phyloP scores from a whole-genome alignment of 2,329 filamentous ascomycete genomes.

The Colletotrichum lini region DNA sequence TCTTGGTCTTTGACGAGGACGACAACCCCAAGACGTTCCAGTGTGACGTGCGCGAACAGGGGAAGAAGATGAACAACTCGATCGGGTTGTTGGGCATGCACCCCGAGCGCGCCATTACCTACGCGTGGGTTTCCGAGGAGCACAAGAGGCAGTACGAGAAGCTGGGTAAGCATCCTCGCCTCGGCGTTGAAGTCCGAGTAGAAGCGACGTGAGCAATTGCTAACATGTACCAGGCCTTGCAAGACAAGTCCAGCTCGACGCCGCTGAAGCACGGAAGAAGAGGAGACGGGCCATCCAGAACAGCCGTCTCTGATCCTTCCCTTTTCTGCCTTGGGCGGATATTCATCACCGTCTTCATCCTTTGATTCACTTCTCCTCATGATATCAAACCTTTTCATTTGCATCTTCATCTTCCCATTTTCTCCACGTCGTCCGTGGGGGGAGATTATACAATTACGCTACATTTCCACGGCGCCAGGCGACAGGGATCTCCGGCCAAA shows the following conservation, averaged over 20 bases:
- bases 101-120: constrained; percentile 52
- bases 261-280: constrained; percentile 40
- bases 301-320: constrained; percentile 28
- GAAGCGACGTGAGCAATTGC: not conserved
- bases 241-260: constrained; percentile 42
- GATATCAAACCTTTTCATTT: constrained; percentile 30
- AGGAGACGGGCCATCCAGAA: constrained; percentile 40
- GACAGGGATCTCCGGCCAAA: not conserved
- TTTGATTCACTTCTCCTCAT: constrained; percentile 6
- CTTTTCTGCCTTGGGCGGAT: not conserved
- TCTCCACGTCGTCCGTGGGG: too few species aligned
- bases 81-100: constrained; percentile 51
- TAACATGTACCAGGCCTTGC: constrained; percentile 31
- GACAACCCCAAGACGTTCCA: constrained; percentile 42
- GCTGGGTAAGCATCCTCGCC: constrained; percentile 46
- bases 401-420: not conserved
- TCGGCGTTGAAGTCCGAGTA: not conserved
- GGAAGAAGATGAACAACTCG: constrained; percentile 44
- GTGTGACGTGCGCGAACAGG: constrained; percentile 47
- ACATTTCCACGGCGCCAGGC: not conserved
- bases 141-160: constrained; percentile 45
- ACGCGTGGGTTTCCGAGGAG: constrained; percentile 50
- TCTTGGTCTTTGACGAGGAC: constrained; percentile 43
- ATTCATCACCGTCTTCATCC: not conserved
- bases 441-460: not conserved